These are phyloP conservation scores for Arthrinium phaeospermum DNA, from an alignment of 2,329 filamentous ascomycete genomes.

Conservation along the genomic window DNA sequence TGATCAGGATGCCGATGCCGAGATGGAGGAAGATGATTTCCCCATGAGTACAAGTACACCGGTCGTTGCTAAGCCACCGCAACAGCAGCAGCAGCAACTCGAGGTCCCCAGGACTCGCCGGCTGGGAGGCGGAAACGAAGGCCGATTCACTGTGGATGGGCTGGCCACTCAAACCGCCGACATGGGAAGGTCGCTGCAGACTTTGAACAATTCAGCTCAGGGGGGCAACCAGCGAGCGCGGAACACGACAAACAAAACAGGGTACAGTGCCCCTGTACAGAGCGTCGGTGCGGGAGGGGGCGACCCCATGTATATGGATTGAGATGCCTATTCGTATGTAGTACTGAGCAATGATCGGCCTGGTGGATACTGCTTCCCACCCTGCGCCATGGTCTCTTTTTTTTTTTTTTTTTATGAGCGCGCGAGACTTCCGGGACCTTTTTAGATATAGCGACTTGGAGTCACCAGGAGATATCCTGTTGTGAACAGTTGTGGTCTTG, in stretches of 20 bases:
- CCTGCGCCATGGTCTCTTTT: too few relatives aligned
- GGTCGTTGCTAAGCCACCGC: constrained; percentile 40
- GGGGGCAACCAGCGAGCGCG: constrained; percentile 41
- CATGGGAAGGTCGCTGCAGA: constrained; percentile 53
- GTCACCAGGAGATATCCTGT: not conserved
- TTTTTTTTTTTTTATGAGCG: not conserved
- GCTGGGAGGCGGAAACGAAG: constrained; percentile 39
- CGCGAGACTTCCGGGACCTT: not conserved
- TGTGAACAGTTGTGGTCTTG: not conserved
- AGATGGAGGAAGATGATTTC: constrained; percentile 66
- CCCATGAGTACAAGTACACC: constrained; percentile 52
- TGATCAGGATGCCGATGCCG: constrained; percentile 47
- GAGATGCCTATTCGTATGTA: constrained; percentile 17
- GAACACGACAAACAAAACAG: constrained; percentile 36
- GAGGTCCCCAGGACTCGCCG: constrained; percentile 50
- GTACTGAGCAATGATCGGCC: not conserved
- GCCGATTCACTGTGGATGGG: constrained; percentile 51
- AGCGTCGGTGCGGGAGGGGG: constrained; percentile 50
- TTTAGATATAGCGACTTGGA: not conserved
- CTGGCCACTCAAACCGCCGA: constrained; percentile 45
- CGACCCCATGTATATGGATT: constrained; percentile 61
- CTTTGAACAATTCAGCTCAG: constrained; percentile 49
- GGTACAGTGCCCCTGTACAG: constrained; percentile 53
- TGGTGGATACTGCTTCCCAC: not conserved
- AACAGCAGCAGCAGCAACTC: constrained; percentile 44